Evolutionary conservation across 805 yeast genomes (phyloP), one percentile per base, ranked within the genome.

Genomic region (Komagataella ulmi): DNA sequence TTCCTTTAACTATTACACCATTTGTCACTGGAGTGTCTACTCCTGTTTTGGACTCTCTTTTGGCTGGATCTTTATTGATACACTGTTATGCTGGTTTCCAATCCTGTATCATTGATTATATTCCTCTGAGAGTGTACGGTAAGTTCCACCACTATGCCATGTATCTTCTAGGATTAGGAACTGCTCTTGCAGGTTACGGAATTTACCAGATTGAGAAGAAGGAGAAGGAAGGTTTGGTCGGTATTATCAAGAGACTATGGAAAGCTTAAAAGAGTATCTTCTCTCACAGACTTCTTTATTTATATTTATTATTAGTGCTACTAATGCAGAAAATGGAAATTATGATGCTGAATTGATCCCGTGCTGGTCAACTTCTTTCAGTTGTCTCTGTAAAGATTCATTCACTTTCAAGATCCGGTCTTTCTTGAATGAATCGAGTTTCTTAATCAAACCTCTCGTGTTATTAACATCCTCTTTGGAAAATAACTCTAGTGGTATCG

Each of bases 21-120:
- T 74, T 83, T 51, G 65, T 80, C 21, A 70, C 81, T 5, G 79
- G 81, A 43, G 62, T 72, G 19, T 70, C 81, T n/a, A 64, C 72
- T 46, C 80, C 82, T 1, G 14, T 51, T 10, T 48, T 46, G 19
- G 53, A 51, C 50, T 21, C 53, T n/a, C 24, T 49, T 17, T 40
- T 51, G 60, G 69, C 81, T 14, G 69, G 80, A 2, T 65, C 79
- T 12, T 61, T 84, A 49, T 66, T 85, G 56, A 73, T 76, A 61
- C 93, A 86, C 64, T 74, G 81, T 52, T 79, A 77, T 64, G 79
- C 79, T 49, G 95, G 93, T 2, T 80, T 85, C 72, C 81, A 80
- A 61, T 73, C 87, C 46, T 84, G 93, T 72, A 85, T 86, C 58
- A 76, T 77, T 52, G 93, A 86, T 66, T 84, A 85, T 68, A 81